Evolutionary conservation across 371 early-diverging fungal genomes (phyloP).

Genomic region (Blakeslea trispora): DNA sequence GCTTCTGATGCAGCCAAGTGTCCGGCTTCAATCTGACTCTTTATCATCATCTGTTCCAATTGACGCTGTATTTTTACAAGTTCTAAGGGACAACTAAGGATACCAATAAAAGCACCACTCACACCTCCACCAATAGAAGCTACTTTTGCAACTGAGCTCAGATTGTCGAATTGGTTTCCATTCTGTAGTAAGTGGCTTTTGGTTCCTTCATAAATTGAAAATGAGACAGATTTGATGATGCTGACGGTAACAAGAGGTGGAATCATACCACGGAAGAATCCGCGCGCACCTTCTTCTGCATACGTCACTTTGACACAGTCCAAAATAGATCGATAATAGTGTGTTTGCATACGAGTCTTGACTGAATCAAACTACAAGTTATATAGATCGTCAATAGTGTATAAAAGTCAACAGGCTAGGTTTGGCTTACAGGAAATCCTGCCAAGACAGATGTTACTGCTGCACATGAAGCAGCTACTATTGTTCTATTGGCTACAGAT

Average conservation of each 20-base stretch:
- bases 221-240: slow-evolving; percentile 72
- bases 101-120: slow-evolving; percentile 69
- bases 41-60: slow-evolving; percentile 62
- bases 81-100: slow-evolving; percentile 76
- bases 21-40: slow-evolving; percentile 26
- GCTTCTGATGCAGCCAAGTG: slow-evolving; percentile 5
- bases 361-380: slow-evolving; percentile 68
- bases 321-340: slow-evolving; percentile 65
- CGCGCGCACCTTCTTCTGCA: slow-evolving; percentile 69
- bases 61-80: slow-evolving; percentile 82
- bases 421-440: slow-evolving; percentile 58
- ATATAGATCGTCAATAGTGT: too few relatives aligned
- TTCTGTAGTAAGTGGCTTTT: slow-evolving; percentile 35
- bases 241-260: slow-evolving; percentile 78
- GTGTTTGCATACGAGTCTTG: slow-evolving; percentile 84
- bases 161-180: slow-evolving; percentile 38
- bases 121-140: slow-evolving; percentile 64
- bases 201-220: slow-evolving; percentile 70
- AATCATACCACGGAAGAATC: slow-evolving; percentile 75
- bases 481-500: slow-evolving; percentile 55
- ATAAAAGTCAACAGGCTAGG: too few relatives aligned
- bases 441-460: slow-evolving; percentile 59
- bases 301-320: slow-evolving; percentile 70
- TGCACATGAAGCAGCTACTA: slow-evolving; percentile 65
- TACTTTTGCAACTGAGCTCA: slow-evolving; percentile 43